phyloP scores from a whole-genome alignment of 306 rosid genomes.

The Cyclanthera cordifolia region DNA sequence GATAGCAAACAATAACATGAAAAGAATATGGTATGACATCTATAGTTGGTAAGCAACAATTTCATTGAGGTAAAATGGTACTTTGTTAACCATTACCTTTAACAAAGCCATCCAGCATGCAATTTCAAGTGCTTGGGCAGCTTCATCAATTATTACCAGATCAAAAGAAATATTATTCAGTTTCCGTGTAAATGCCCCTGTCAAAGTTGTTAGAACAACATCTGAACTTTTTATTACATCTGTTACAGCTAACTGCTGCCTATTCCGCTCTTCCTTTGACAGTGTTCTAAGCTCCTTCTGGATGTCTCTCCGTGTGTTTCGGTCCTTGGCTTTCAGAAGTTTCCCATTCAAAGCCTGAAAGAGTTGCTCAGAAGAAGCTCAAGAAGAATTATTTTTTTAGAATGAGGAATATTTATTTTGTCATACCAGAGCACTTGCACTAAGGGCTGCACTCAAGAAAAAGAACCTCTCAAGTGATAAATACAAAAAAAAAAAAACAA shows the following conservation, averaged over 20 bases:
- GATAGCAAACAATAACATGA: background rate
- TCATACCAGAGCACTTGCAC: background rate
- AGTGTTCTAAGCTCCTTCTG: slow-evolving; percentile 87
- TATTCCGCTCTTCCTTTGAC: slow-evolving; percentile 88
- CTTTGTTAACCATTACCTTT: slow-evolving; percentile 44
- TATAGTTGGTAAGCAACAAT: background rate
- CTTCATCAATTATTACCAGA: slow-evolving; percentile 91
- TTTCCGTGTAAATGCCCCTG: slow-evolving; percentile 71
- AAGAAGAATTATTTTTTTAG: background rate
- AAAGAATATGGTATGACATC: background rate
- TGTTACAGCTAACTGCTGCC: slow-evolving; percentile 90
- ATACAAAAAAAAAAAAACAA: background rate
- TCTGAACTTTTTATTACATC: slow-evolving; percentile 85
- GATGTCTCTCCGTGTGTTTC: slow-evolving; percentile 66
- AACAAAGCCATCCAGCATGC: slow-evolving; percentile 89
- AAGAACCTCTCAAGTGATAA: background rate
- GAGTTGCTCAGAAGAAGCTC: slow-evolving; percentile 8
- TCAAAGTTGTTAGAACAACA: slow-evolving; percentile 80
- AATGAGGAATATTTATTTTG: background rate
- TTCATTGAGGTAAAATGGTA: too few species aligned
- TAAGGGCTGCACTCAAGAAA: background rate
- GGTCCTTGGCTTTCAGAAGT: slow-evolving; percentile 81
- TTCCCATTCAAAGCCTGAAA: slow-evolving; percentile 84
- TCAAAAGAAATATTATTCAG: slow-evolving; percentile 70
- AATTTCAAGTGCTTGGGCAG: slow-evolving; percentile 98